Conservation (phyloP, 768 basidiomycete species). For the Candolleomyces eurysporus region DNA sequence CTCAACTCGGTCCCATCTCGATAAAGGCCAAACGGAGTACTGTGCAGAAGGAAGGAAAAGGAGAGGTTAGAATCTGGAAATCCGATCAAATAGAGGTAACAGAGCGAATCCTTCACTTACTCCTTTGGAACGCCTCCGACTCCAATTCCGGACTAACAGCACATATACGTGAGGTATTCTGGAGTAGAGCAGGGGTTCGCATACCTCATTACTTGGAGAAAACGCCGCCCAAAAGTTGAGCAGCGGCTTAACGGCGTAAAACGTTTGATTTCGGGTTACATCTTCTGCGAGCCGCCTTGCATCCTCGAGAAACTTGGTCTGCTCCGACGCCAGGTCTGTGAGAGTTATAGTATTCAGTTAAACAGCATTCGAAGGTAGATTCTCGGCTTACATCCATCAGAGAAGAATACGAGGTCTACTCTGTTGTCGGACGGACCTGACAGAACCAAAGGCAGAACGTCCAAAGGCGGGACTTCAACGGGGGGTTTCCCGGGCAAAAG, state of each 20-base stretch:
- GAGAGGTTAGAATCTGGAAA: not conserved
- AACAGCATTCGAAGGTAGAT: not conserved
- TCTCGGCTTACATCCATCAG: conserved; percentile 65
- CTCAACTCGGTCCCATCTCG: conserved; percentile 76
- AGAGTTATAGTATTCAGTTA: not conserved
- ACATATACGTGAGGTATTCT: not conserved
- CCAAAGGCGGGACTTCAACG: conserved; percentile 39
- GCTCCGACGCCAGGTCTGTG: conserved; percentile 55
- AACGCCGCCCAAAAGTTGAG: conserved; percentile 84
- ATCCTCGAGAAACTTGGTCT: conserved; percentile 63
- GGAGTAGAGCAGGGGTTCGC: not conserved
- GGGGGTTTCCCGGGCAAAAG: too few relatives aligned
- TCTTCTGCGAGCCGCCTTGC: conserved; percentile 65
- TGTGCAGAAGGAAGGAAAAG: conserved; percentile 19
- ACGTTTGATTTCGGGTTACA: conserved; percentile 72
- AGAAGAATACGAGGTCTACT: conserved; percentile 74
- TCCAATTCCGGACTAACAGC: conserved; percentile 70
- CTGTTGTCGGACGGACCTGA: conserved; percentile 67
- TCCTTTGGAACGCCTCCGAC: conserved; percentile 66
- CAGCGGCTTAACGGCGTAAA: conserved; percentile 70
- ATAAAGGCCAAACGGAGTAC: conserved; percentile 75
- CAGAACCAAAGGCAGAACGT: conserved; percentile 53
- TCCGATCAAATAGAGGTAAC: too few relatives aligned
- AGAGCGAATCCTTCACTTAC: conserved; percentile 31
- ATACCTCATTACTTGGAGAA: conserved; percentile 69